Conservation (phyloP, 192 early-diverging fungal genomes). For the Backusella tuberculispora region DNA sequence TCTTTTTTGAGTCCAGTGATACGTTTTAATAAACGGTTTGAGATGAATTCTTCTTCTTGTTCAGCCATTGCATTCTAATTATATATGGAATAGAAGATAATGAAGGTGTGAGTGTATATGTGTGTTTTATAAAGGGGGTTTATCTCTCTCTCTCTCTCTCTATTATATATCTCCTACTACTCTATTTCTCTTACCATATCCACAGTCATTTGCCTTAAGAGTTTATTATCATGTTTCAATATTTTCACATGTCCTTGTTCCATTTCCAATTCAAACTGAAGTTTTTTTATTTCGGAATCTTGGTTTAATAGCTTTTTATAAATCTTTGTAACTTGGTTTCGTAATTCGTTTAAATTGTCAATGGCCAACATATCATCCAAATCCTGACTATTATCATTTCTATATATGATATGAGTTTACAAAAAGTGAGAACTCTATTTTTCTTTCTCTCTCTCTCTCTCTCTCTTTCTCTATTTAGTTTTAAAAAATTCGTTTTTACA, state of each 20-base stretch:
- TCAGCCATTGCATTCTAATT: conserved; percentile 56
- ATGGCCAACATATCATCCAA: background rate
- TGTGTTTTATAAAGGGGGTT: no score
- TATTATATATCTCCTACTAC: background rate
- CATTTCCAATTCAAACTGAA: conserved; percentile 71
- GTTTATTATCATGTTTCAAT: conserved; percentile 61
- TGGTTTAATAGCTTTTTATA: background rate
- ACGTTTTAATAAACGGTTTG: conserved; percentile 72
- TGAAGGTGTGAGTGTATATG: no score
- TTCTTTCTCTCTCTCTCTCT: no score
- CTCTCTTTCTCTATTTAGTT: background rate
- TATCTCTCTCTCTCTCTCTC: background rate
- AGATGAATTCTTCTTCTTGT: conserved; percentile 76
- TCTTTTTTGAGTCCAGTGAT: conserved; percentile 78
- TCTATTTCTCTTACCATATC: conserved; percentile 46
- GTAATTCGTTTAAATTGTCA: conserved; percentile 6
- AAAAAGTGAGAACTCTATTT: no score
- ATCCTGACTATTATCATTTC: background rate
- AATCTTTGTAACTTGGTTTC: conserved; percentile 18
- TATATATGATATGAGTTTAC: background rate
- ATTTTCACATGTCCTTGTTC: conserved; percentile 65
- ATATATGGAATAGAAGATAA: background rate
- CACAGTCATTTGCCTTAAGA: conserved; percentile 56
- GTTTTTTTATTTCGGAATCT: conserved; percentile 44
- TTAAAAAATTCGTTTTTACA: background rate